Conservation (phyloP, 2,329 filamentous ascomycete genomes). For the Phialophora expanda region DNA sequence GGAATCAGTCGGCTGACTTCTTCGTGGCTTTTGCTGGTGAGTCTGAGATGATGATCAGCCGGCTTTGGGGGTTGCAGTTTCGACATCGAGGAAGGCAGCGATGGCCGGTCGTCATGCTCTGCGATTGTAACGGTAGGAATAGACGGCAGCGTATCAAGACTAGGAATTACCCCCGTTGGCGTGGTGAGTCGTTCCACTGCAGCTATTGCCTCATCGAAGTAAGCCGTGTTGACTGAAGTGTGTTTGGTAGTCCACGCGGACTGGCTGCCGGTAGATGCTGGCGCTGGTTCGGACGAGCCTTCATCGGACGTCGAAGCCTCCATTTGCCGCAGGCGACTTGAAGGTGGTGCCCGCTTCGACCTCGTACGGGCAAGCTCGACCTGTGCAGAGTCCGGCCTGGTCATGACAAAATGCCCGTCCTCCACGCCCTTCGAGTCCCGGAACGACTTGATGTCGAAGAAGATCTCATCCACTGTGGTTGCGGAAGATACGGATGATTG, state of each 20-base stretch:
- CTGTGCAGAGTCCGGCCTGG: slow-evolving; percentile 36
- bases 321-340: slow-evolving; percentile 20
- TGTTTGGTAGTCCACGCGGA: slow-evolving; percentile 31
- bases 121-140: slow-evolving; percentile 18
- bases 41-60: slow-evolving; percentile 12
- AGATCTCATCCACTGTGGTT: slow-evolving; percentile 37
- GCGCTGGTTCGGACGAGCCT: slow-evolving; percentile 6
- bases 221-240: slow-evolving; percentile 35
- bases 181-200: slow-evolving; percentile 36
- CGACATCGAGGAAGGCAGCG: not conserved
- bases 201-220: slow-evolving; percentile 40
- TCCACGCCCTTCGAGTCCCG: slow-evolving; percentile 37
- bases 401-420: slow-evolving; percentile 40
- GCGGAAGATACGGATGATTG: slow-evolving; percentile 35
- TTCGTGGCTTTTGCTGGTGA: slow-evolving; percentile 23
- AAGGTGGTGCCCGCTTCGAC: slow-evolving; percentile 24
- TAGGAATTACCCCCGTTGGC: slow-evolving; percentile 11
- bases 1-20: slow-evolving; percentile 32
- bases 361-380: slow-evolving; percentile 37
- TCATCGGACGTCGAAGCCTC: slow-evolving; percentile 9
- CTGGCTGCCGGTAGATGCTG: slow-evolving; percentile 9
- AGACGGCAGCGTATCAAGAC: slow-evolving; percentile 9
- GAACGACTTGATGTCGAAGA: slow-evolving; percentile 40
- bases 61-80: not conserved
- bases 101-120: slow-evolving; percentile 12